Percentiles rank a stretch among this genome's conserved stretches.
phyloP scores from a whole-genome alignment of 1,139 yeast genomes.

The Trichomonascaceae sp. region DNA sequence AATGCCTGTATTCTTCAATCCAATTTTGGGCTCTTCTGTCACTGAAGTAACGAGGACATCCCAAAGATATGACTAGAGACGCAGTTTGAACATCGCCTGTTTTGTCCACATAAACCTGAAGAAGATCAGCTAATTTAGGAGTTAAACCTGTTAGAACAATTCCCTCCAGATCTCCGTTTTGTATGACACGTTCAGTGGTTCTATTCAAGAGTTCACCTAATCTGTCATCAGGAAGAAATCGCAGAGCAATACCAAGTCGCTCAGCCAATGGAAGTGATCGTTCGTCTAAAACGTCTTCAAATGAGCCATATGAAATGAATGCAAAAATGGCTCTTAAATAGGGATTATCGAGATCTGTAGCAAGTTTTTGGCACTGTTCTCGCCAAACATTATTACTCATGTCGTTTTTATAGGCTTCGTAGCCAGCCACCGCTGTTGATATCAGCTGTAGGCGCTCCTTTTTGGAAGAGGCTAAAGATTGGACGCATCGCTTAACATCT shows the following conservation, averaged over 20 bases:
- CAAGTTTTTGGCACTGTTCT: slow-evolving; percentile 83
- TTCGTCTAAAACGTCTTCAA: slow-evolving; percentile 95
- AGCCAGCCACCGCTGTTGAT: slow-evolving; percentile 94
- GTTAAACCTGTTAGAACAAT: slow-evolving; percentile 85
- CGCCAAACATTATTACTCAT: slow-evolving; percentile 80
- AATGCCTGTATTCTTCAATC: slow-evolving; percentile 62
- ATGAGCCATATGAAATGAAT: slow-evolving; percentile 86
- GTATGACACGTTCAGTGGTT: slow-evolving; percentile 64
- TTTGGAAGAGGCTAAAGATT: slow-evolving; percentile 53
- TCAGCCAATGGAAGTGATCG: slow-evolving; percentile 83
- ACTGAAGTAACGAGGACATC: slow-evolving; percentile 71
- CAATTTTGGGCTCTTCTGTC: slow-evolving; percentile 71
- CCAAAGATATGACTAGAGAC: slow-evolving; percentile 70
- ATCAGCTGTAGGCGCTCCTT: slow-evolving; percentile 64
- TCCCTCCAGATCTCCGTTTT: slow-evolving; percentile 85
- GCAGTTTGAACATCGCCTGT: slow-evolving; percentile 94
- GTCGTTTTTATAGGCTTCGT: slow-evolving; percentile 63
- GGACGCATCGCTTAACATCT: slow-evolving; percentile 73
- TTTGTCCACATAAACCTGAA: slow-evolving; percentile 83
- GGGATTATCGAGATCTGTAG: slow-evolving; percentile 83
- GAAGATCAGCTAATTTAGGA: slow-evolving; percentile 68
- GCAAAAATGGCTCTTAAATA: slow-evolving; percentile 90
- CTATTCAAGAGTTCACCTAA: slow-evolving; percentile 47
- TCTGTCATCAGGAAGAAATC: slow-evolving; percentile 78
- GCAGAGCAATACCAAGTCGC: slow-evolving; percentile 79